Base-by-base conservation (phyloP, 192 early-diverging fungal genomes). In the Mortierella claussenii region DNA sequence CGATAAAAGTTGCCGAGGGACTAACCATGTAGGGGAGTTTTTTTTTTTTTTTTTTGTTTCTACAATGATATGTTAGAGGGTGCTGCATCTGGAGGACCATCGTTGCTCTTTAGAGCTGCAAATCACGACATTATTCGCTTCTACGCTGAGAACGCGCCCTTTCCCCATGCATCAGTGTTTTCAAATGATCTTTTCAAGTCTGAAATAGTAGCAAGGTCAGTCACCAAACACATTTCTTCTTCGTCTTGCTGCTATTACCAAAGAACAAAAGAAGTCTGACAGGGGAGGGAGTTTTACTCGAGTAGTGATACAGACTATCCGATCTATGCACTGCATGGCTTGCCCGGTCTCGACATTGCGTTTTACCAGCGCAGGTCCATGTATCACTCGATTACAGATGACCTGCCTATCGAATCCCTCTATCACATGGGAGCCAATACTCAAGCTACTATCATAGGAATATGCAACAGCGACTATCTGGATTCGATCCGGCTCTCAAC, bases 31-130 rank as follows among this genome's bases (percentile, higher is more conserved):
- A n/a, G n/a, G n/a, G n/a, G n/a, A n/a, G n/a, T n/a, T 56, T 45
- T 33, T 24, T 12, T 30, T 17, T 20, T 30, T 57, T 51, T 7
- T 58, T 7, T 45, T 28, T 20, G 23, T 64, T 26, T 15, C 56
- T n/a, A n/a, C n/a, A n/a, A n/a, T n/a, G n/a, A n/a, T n/a, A n/a
- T n/a, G n/a, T 27, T 56, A 86, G 90, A 92, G 78, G 89, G 87
- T 9, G 90, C 84, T 30, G 89, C 89, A 34, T 87, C 88, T 30
- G 90, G 90, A 15, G 90, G 90, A 24, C 87, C 86, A n/a, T 86
- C 89, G 11, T 70, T 87, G 48, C 65, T 92, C 15, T 92, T 90
- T 65, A 79, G 90, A 48, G 71, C 51, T 17, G 62, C 63, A 53
- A 69, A 80, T 28, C 47, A 53, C 30, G 60, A 75, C 20, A 69